Evolutionary conservation across 164 flowering plant genomes (phyloP).

Genomic region (Brasenia schreberi): DNA sequence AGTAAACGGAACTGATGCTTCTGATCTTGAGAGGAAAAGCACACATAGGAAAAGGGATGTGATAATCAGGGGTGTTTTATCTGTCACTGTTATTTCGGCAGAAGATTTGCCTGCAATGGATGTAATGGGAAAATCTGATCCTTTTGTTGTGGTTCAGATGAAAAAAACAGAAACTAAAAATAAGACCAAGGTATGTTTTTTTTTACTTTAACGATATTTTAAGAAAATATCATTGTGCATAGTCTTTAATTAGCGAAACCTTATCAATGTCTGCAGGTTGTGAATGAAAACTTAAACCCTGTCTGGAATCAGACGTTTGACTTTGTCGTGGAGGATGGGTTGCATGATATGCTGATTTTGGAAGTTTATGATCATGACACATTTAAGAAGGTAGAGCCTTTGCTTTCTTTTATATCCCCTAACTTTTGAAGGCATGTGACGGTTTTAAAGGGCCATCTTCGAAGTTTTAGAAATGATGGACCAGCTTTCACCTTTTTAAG

Average conservation of each 20-base stretch:
- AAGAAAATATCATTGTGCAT: neutral
- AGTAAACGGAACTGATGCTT: conserved; percentile 31
- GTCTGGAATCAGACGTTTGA: conserved; percentile 99
- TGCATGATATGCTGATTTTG: conserved; percentile 82
- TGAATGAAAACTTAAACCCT: conserved; percentile 77
- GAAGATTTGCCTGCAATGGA: conserved; percentile 78
- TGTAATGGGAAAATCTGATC: conserved; percentile 91
- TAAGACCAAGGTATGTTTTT: conserved; percentile 69
- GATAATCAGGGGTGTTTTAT: conserved; percentile 86
- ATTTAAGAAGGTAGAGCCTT: conserved; percentile 71
- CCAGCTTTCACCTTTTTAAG: too few relatives aligned
- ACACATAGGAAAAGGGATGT: conserved; percentile 47
- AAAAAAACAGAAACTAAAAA: conserved; percentile 61
- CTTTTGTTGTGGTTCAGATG: conserved; percentile 64
- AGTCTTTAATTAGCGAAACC: neutral
- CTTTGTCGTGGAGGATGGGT: conserved; percentile 94
- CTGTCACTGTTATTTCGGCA: conserved; percentile 83
- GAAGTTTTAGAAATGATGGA: too few relatives aligned
- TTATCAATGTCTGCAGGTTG: conserved; percentile 42
- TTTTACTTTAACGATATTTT: neutral
- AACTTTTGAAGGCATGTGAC: too few relatives aligned
- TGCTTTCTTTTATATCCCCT: neutral
- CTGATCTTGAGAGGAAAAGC: conserved; percentile 22
- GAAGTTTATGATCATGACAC: conserved; percentile 98
- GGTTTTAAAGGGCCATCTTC: too few relatives aligned